Base-by-base conservation (phyloP, 164 flowering plant genomes). In the Aristolochia fimbriata region DNA sequence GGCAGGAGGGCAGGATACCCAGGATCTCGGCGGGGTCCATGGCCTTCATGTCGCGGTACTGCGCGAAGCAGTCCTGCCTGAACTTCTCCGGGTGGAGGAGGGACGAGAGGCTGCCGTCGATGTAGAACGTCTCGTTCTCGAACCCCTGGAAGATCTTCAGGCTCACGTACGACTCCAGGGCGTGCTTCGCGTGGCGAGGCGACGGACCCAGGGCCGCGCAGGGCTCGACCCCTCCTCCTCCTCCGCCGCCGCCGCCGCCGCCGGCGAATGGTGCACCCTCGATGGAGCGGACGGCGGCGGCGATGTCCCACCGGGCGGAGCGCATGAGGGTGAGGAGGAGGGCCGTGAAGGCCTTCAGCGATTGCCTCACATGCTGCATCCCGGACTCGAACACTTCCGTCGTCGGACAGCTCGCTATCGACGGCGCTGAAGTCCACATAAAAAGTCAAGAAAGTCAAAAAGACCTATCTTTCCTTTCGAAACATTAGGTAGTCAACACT, bases 91-190 rank as follows among this genome's bases (percentile, higher is more conserved):
- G 95, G 68, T 85, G 68, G 61, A 85, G 80, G 0, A 88, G 82
- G 8, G 95, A 87, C 20, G 90, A 81, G 43, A 89, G 88, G 75
- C 90, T 84, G 10, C 97, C 96, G 54, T 87, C 95, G 79, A 92
- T 86, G 76, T 89, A 87, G 83, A 93, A 89, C 8, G 92, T 87
- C 70, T 93, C 98, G 65, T 93, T 95, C 61, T 89, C 97, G 61
- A 93, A 93, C 1, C 96, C 96, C 45, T 82, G 87, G 73, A 93
- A 93, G 65, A 90, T 62, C 59, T 90, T 89, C 23, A 81, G 77
- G 25, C 72, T 73, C 19, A 89, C 67, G 70, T 89, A 87, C 21
- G 98, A 93, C 71, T 93, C 91, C 0, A 93, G 71, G 0, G 96
- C 97, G 41, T 81, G 82, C 64, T 86, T 84, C 15, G 96, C 86